Evolutionary conservation across 2,329 filamentous ascomycete genomes (phyloP).

Genomic region (Cytospora piceae): DNA sequence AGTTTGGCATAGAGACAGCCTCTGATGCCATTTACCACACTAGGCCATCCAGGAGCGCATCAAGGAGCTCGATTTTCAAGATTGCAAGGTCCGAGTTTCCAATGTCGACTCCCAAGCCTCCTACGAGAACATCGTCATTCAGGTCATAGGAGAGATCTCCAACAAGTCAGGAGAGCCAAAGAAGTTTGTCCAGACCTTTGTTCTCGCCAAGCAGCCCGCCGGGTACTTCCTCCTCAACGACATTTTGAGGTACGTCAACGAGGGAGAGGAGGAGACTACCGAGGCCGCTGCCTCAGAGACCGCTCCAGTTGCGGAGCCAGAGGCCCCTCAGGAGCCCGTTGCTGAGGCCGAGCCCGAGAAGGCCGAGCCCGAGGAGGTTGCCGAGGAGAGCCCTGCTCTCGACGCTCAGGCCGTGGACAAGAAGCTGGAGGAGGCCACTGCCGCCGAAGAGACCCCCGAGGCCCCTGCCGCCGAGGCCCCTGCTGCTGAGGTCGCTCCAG

Average conservation of each 20-base stretch:
- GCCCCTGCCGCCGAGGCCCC: conserved; percentile 46
- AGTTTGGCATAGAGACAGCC: conserved; percentile 6
- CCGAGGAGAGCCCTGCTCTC: conserved; percentile 39
- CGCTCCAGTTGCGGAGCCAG: conserved; percentile 34
- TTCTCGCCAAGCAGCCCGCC: conserved; percentile 92
- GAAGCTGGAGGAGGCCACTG: conserved; percentile 70
- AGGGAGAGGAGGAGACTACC: conserved; percentile 72
- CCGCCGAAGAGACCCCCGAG: conserved; percentile 44
- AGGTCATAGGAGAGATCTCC: conserved; percentile 97
- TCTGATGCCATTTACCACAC: not conserved
- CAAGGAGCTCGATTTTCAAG: conserved; percentile 88
- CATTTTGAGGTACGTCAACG: conserved; percentile 91
- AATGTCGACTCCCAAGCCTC: conserved; percentile 97
- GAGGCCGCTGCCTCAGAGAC: conserved; percentile 40
- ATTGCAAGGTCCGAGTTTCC: conserved; percentile 96
- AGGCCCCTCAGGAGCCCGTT: conserved; percentile 36
- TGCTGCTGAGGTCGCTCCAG: conserved; percentile 36
- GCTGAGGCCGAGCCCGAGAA: conserved; percentile 40
- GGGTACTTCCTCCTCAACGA: conserved; percentile 99
- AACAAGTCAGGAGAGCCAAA: conserved; percentile 89
- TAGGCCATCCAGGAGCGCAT: conserved; percentile 94
- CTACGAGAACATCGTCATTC: conserved; percentile 91
- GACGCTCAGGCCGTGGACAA: conserved; percentile 66
- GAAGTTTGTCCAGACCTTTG: conserved; percentile 98
- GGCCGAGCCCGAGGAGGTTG: conserved; percentile 41